Evolutionary conservation across 345 rosid genomes (phyloP).

Genomic region (Excoecaria agallocha): DNA sequence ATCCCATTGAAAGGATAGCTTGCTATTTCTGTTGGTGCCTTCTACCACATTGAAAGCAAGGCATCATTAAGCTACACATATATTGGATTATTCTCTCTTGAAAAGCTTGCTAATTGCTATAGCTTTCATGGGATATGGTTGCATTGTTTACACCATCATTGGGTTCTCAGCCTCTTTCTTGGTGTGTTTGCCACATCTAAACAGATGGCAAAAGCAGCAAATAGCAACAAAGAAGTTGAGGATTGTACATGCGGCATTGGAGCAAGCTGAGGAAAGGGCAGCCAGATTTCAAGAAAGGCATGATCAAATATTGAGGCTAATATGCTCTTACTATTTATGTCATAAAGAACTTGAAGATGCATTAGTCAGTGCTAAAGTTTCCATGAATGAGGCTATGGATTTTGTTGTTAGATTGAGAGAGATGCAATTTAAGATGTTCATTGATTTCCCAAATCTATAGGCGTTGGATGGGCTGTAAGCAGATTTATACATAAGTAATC

Average conservation of each 20-base stretch:
- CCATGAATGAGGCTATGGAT: conserved; percentile 48
- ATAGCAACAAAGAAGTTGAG: conserved; percentile 38
- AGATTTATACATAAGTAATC: too few relatives aligned
- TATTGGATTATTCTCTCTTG: background rate
- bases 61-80: background rate
- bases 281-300: conserved; percentile 55
- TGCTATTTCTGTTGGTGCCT: too few relatives aligned
- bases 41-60: too few relatives aligned
- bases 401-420: conserved; percentile 47
- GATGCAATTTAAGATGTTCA: conserved; percentile 45
- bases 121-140: conserved; percentile 28
- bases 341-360: conserved; percentile 49
- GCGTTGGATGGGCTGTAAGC: too few relatives aligned
- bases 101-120: too few relatives aligned
- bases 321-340: conserved; percentile 45
- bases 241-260: conserved; percentile 49
- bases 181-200: conserved; percentile 31
- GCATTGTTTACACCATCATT: conserved; percentile 29
- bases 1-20: too few relatives aligned
- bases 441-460: conserved; percentile 26
- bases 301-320: conserved; percentile 43
- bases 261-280: conserved; percentile 47
- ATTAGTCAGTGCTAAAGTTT: conserved; percentile 37
- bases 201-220: conserved; percentile 35
- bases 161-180: conserved; percentile 51